Evolutionary conservation across 1,284 basidiomycete genomes (phyloP).

Genomic region (Ganoderma resinaceum): DNA sequence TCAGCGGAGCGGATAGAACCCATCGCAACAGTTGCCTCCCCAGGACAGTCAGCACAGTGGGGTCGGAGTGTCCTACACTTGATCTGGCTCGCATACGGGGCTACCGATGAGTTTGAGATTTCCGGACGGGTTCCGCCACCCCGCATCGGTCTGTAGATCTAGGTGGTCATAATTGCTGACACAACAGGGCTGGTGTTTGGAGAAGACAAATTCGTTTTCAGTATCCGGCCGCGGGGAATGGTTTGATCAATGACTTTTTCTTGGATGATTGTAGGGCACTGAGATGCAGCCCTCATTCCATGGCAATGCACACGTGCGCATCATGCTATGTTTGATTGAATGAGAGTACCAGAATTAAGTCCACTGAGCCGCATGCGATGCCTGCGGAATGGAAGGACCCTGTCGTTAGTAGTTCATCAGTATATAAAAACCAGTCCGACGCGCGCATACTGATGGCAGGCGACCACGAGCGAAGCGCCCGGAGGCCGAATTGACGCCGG

Average conservation of each 20-base stretch:
- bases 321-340: not conserved
- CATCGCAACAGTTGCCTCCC: not conserved
- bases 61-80: not conserved
- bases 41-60: not conserved
- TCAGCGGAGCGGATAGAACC: not conserved
- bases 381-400: not conserved
- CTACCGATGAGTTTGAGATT: not conserved
- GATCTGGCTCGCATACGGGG: not conserved
- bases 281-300: not conserved
- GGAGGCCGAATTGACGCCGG: not conserved
- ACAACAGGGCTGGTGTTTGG: not conserved
- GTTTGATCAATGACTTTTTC: not conserved
- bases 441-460: not conserved
- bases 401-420: not conserved
- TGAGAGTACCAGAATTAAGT: not conserved
- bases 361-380: not conserved
- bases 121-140: not conserved
- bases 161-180: not conserved
- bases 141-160: not conserved
- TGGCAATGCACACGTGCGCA: not conserved
- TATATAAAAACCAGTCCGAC: not conserved
- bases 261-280: not conserved
- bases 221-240: not conserved
- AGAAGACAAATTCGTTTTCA: not conserved
- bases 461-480: not conserved